Evolutionary conservation across 805 yeast genomes (phyloP), one percentile per base, ranked within the genome.

Genomic region (Spathaspora passalidarum): DNA sequence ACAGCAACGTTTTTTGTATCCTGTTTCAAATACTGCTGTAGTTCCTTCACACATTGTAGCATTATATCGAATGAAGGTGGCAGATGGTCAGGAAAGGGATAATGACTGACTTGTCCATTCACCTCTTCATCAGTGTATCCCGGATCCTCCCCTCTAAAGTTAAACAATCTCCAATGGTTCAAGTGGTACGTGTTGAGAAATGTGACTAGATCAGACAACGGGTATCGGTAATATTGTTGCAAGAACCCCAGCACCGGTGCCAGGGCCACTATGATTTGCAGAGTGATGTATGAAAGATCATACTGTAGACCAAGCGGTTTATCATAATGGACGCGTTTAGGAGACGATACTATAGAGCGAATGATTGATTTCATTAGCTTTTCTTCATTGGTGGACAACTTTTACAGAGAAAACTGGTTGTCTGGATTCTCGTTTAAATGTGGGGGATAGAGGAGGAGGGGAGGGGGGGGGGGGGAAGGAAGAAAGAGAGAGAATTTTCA

Each of bases 41-140:
- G 76, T 1, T 72, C 74, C 13, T 61, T 57, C 0, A 81, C 68
- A 3, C 76, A 58, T 2, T 57, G 53, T 3, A 77, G 59, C 8
- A 91, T 56, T n/a, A 76, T 54, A 1, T 61, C 48, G 40, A 91
- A 74, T 1, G 88, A 77, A 0, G 96, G 88, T 0, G 94, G 82
- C 41, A 78, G 76, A 60, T 91, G 96, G 60, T 92, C 97, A 9
- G 81, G 75, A 66, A 86, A 82, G 0, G 90, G 94, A 45, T 57
- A 65, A 46, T 69, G 67, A 14, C 59, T 49, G 14, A 80, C 76
- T 17, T 52, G 55, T 21, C 48, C 45, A 1, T 50, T 53, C 17
- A 72, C 72, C 8, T 76, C 76, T 19, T 67, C 64, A 10, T 69
- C 68, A 16, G 64, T 61, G 41, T 68, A 66, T 0, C 73, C 73